Evolutionary conservation across 1,139 yeast genomes (phyloP).

Genomic region (Pichia sp.): DNA sequence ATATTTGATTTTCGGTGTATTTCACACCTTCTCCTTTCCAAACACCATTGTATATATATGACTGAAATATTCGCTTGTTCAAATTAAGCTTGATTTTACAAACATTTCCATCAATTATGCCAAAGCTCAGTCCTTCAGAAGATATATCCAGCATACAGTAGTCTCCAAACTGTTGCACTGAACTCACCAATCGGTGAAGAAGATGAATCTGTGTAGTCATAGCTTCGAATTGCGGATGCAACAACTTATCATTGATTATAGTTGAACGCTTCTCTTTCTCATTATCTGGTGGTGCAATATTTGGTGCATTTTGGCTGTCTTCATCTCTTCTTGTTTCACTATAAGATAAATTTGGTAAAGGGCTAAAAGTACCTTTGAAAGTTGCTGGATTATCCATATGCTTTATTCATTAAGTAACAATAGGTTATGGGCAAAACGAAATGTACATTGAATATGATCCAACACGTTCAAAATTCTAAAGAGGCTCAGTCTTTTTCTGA

Average conservation of each 20-base stretch:
- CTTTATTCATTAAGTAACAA: too few species aligned
- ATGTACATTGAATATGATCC: too few species aligned
- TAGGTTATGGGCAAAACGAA: too few species aligned
- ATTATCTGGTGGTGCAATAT: not conserved
- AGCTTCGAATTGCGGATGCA: constrained; percentile 19
- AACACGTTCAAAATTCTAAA: too few species aligned
- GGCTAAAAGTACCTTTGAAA: too few species aligned
- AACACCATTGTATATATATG: constrained; percentile 15
- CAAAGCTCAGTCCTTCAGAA: constrained; percentile 24
- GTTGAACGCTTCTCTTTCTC: not conserved
- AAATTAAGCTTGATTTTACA: constrained; percentile 25
- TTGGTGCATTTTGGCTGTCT: not conserved
- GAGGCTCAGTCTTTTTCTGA: too few species aligned
- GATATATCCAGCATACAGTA: constrained; percentile 24
- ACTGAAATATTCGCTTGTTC: constrained; percentile 21
- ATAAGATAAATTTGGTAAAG: not conserved
- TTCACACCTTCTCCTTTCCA: constrained; percentile 12
- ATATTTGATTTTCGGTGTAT: constrained; percentile 8
- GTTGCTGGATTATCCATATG: too few species aligned
- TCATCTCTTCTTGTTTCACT: not conserved
- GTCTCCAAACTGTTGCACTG: constrained; percentile 26
- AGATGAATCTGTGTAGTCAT: constrained; percentile 21
- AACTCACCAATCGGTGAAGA: constrained; percentile 21
- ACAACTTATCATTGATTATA: not conserved
- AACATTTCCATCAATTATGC: constrained; percentile 25